A percentile compares a stretch with the other conserved stretches of the same genome.
Evolutionary conservation across 2,329 filamentous ascomycete species (phyloP).

Genomic region (Phialophora tarda): DNA sequence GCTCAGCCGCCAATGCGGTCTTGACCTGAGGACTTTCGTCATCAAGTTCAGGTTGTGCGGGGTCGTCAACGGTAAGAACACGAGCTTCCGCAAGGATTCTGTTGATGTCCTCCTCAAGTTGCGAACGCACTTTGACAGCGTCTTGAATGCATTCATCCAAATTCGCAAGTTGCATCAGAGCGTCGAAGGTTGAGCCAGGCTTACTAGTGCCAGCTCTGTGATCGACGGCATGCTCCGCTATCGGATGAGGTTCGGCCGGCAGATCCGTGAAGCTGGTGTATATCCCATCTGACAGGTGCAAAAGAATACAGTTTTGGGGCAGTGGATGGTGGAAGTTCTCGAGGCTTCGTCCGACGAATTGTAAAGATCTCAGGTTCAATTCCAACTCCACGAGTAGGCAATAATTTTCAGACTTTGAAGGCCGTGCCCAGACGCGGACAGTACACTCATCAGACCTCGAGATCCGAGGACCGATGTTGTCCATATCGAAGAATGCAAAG

Average conservation of each 20-base stretch:
- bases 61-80: conserved; percentile 46
- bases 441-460: conserved; percentile 69
- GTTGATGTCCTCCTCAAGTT: conserved; percentile 79
- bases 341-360: conserved; percentile 74
- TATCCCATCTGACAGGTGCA: conserved; percentile 84
- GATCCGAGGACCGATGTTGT: conserved; percentile 64
- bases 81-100: conserved; percentile 30
- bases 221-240: conserved; percentile 21
- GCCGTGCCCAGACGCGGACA: conserved; percentile 75
- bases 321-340: conserved; percentile 72
- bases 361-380: conserved; percentile 72
- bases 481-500: conserved; percentile 83
- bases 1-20: conserved; percentile 32
- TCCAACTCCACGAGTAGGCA: conserved; percentile 74
- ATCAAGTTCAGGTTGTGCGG: conserved; percentile 46
- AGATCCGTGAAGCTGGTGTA: conserved; percentile 78
- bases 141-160: conserved; percentile 91
- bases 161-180: conserved; percentile 84
- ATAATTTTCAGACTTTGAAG: conserved; percentile 59
- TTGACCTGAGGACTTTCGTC: conserved; percentile 41
- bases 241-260: conserved; percentile 49
- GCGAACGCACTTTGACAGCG: conserved; percentile 75
- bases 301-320: conserved; percentile 80
- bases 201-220: conserved; percentile 28
- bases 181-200: conserved; percentile 78